Evolutionary conservation across 768 basidiomycete genomes (phyloP).

Genomic region (Gloeopeniophorella convolvens): DNA sequence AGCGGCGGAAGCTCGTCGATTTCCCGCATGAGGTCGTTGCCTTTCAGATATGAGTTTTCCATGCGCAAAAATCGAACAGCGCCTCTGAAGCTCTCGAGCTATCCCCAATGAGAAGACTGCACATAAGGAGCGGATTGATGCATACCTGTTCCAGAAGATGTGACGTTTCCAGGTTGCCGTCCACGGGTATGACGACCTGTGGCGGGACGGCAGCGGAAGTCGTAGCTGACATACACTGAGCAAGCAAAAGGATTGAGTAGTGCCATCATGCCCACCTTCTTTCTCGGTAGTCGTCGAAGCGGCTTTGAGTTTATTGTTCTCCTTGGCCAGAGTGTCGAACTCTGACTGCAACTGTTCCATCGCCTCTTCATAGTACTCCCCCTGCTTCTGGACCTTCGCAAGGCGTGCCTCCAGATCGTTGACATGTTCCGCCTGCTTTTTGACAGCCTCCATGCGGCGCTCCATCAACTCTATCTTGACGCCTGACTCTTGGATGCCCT

Average conservation of each 20-base stretch:
- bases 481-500: conserved; percentile 76
- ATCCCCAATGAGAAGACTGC: conserved; percentile 14
- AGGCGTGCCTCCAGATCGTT: conserved; percentile 76
- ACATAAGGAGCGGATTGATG: not conserved
- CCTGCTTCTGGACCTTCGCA: conserved; percentile 77
- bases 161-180: conserved; percentile 81
- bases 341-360: conserved; percentile 91
- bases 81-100: conserved; percentile 88
- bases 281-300: conserved; percentile 60
- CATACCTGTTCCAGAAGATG: conserved; percentile 82
- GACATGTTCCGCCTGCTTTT: conserved; percentile 84
- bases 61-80: conserved; percentile 89
- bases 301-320: conserved; percentile 77
- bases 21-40: conserved; percentile 82
- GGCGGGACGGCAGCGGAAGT: conserved; percentile 47
- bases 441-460: conserved; percentile 82
- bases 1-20: conserved; percentile 69
- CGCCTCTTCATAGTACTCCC: conserved; percentile 85
- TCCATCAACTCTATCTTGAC: conserved; percentile 97
- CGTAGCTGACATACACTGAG: conserved; percentile 27
- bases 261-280: conserved; percentile 44
- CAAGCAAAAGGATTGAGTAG: not conserved
- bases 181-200: conserved; percentile 57
- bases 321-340: conserved; percentile 79
- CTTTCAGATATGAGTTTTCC: conserved; percentile 91